phyloP scores from a whole-genome alignment of 768 basidiomycete genomes.

The Suillus fuscotomentosus region DNA sequence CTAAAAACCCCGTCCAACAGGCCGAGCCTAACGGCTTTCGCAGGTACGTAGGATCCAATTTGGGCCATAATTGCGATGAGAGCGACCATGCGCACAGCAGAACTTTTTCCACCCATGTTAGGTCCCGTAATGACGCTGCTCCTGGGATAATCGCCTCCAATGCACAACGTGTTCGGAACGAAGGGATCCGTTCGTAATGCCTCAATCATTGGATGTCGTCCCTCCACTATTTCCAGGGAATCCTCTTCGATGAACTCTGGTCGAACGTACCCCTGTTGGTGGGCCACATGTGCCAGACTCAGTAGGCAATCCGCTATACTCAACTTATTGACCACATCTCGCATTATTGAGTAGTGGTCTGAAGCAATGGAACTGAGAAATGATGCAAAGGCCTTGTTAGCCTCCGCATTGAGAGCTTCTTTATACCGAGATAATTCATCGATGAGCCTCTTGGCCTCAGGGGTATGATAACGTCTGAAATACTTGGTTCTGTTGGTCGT shows the following conservation, averaged over 20 bases:
- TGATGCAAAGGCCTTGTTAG: slow-evolving; percentile 59
- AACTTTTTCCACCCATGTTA: slow-evolving; percentile 89
- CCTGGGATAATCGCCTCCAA: slow-evolving; percentile 53
- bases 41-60: slow-evolving; percentile 93
- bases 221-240: slow-evolving; percentile 71
- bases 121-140: slow-evolving; percentile 81
- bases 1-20: slow-evolving; percentile 84
- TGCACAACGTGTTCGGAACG: slow-evolving; percentile 75
- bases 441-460: slow-evolving; percentile 56
- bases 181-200: slow-evolving; percentile 74
- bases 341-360: slow-evolving; percentile 67
- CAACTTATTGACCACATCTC: slow-evolving; percentile 76
- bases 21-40: slow-evolving; percentile 67
- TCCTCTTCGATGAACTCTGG: slow-evolving; percentile 73
- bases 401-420: slow-evolving; percentile 68
- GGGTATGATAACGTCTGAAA: slow-evolving; percentile 73
- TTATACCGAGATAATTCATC: slow-evolving; percentile 72
- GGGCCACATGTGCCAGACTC: slow-evolving; percentile 78
- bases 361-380: slow-evolving; percentile 71
- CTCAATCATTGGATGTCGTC: slow-evolving; percentile 94
- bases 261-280: slow-evolving; percentile 72
- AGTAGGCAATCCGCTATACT: slow-evolving; percentile 85
- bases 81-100: slow-evolving; percentile 75
- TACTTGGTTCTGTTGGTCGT: slow-evolving; percentile 59
- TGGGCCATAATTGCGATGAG: slow-evolving; percentile 77